These are phyloP conservation scores for Malus hybrid DNA, from an alignment of 331 rosid genomes.

Conservation along the genomic window DNA sequence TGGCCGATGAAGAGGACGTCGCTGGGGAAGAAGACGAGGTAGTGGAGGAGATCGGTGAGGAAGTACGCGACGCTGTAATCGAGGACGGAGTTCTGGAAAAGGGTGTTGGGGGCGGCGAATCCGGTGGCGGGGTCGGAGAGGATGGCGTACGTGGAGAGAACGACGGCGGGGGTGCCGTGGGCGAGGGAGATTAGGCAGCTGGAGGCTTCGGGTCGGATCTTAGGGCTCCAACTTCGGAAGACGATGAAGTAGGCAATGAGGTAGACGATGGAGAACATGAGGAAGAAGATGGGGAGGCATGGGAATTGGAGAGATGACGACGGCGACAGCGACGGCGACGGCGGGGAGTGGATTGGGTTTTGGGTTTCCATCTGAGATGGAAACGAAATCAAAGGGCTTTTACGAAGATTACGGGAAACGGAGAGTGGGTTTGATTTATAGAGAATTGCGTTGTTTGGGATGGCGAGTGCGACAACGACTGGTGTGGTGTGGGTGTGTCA, in stretches of 20 bases:
- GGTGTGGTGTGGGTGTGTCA: too few species aligned
- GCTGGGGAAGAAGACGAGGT: constrained; percentile 48
- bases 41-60: constrained; percentile 71
- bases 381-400: not conserved
- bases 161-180: constrained; percentile 82
- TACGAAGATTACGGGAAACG: not conserved
- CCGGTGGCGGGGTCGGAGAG: constrained; percentile 31
- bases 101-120: constrained; percentile 53
- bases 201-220: constrained; percentile 77
- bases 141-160: constrained; percentile 41
- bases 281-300: constrained; percentile 35
- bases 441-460: too few species aligned
- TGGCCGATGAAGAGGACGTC: constrained; percentile 84
- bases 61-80: constrained; percentile 90
- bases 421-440: not conserved
- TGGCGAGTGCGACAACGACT: not conserved
- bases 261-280: constrained; percentile 39
- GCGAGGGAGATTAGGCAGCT: constrained; percentile 69
- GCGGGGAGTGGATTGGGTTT: not conserved
- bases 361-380: constrained; percentile 22
- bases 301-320: constrained; percentile 1
- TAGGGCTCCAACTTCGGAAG: constrained; percentile 59
- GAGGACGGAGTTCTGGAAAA: constrained; percentile 47
- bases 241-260: constrained; percentile 47
- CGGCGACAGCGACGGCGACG: too few species aligned